phyloP scores from a whole-genome alignment of 352 stramenopile species.

The Pythium periplocum region DNA sequence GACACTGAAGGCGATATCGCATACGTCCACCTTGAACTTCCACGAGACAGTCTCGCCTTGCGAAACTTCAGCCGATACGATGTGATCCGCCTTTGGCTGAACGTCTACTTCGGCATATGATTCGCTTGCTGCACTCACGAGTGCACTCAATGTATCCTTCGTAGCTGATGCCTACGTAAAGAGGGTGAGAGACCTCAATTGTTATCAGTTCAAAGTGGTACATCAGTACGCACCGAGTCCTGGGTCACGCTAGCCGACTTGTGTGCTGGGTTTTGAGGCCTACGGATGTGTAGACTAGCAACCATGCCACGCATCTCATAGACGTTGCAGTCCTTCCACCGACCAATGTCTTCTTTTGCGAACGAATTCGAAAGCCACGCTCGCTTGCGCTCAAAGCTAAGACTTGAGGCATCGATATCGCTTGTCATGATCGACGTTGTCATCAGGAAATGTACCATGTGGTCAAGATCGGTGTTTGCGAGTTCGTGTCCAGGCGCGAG shows the following conservation, averaged over 20 bases:
- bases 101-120: constrained; percentile 29
- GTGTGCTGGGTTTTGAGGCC: constrained; percentile 40
- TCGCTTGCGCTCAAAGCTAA: constrained; percentile 40
- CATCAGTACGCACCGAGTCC: no score
- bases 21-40: constrained; percentile 43
- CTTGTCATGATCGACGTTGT: constrained; percentile 52
- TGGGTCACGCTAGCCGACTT: background rate
- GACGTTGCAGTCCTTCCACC: constrained; percentile 43
- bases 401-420: constrained; percentile 31
- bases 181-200: background rate
- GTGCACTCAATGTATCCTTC: constrained; percentile 27
- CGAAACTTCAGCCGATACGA: constrained; percentile 42
- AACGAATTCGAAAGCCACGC: constrained; percentile 39
- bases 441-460: constrained; percentile 60
- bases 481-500: constrained; percentile 24
- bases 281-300: constrained; percentile 32
- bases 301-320: constrained; percentile 51
- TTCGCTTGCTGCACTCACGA: constrained; percentile 20
- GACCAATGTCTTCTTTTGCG: constrained; percentile 37
- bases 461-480: constrained; percentile 31
- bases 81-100: constrained; percentile 33
- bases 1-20: constrained; percentile 52
- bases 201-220: background rate
- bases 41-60: constrained; percentile 38
- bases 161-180: constrained; percentile 9